These are phyloP conservation scores for Sphaerulina populicola DNA, from an alignment of 2,329 filamentous ascomycete species.

Conservation along the genomic window DNA sequence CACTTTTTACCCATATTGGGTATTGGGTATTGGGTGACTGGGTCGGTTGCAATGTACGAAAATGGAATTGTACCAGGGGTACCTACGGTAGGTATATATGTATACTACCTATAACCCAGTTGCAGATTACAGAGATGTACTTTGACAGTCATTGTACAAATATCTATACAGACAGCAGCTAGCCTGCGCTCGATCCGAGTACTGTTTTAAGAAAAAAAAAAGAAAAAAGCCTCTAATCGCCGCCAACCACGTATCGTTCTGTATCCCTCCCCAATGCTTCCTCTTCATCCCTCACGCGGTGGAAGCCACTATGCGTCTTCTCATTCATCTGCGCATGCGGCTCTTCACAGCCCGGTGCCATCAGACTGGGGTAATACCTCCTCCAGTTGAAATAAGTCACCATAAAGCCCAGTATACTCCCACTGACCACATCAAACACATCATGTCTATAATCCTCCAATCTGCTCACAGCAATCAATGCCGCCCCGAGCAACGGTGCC, in stretches of 20 bases:
- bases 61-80: too few relatives aligned
- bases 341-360: slow-evolving; percentile 44
- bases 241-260: slow-evolving; percentile 3
- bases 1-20: too few relatives aligned
- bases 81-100: too few relatives aligned
- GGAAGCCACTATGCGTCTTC: slow-evolving; percentile 25
- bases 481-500: slow-evolving; percentile 48
- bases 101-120: too few relatives aligned
- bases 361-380: slow-evolving; percentile 51
- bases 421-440: slow-evolving; percentile 53
- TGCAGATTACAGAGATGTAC: too few relatives aligned
- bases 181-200: neutral
- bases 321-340: slow-evolving; percentile 37
- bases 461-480: slow-evolving; percentile 54
- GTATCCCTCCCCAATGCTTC: slow-evolving; percentile 23
- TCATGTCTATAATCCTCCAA: slow-evolving; percentile 58
- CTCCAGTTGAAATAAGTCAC: slow-evolving; percentile 53
- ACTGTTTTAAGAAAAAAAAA: too few relatives aligned
- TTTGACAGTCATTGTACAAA: too few relatives aligned
- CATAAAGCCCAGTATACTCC: slow-evolving; percentile 47
- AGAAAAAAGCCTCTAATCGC: neutral
- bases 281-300: slow-evolving; percentile 41
- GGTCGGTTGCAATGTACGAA: too few relatives aligned
- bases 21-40: too few relatives aligned
- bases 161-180: neutral